phyloP scores from a whole-genome alignment of 2,329 filamentous ascomycete species.

The Cladophialophora chaetospira region DNA sequence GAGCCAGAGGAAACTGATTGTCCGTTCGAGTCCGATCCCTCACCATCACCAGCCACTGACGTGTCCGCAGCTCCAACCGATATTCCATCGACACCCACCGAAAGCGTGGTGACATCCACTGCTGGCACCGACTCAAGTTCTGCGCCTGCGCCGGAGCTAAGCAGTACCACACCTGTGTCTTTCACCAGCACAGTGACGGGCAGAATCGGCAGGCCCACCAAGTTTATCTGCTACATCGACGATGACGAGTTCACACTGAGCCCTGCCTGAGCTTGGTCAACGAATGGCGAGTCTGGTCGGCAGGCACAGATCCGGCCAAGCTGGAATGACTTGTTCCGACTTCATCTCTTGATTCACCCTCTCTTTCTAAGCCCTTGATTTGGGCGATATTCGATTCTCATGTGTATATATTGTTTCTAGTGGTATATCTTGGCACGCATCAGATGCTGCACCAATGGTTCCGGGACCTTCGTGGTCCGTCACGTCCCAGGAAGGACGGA shows the following conservation, averaged over 20 bases:
- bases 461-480: no score
- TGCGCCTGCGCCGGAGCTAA: background rate
- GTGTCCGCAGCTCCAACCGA: background rate
- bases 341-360: no score
- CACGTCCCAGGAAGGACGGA: no score
- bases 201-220: conserved; percentile 27
- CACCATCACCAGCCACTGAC: background rate
- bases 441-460: no score
- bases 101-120: background rate
- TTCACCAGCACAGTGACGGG: conserved; percentile 30
- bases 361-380: no score
- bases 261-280: background rate
- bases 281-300: no score
- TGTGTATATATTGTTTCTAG: no score
- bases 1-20: conserved; percentile 4
- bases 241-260: background rate
- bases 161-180: conserved; percentile 9
- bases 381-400: background rate
- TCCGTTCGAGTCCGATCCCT: background rate
- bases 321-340: background rate
- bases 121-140: background rate
- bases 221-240: conserved; percentile 27
- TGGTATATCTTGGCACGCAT: no score
- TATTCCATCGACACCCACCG: background rate
- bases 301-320: no score